Evolutionary conservation across 192 early-diverging fungal species (phyloP).

Genomic region (Umbelopsis ramanniana): DNA sequence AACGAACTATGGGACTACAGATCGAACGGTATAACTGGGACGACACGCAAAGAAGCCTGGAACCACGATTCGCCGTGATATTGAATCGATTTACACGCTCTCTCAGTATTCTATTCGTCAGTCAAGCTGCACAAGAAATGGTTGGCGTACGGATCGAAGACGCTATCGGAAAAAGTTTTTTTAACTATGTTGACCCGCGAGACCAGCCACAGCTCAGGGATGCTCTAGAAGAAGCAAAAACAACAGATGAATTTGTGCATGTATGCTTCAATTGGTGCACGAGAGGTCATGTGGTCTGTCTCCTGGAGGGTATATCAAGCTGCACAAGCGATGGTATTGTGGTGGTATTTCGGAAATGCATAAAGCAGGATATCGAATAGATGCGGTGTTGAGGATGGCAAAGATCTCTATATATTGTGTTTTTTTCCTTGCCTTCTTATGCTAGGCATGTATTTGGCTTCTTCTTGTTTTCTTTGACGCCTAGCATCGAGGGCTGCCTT

Average conservation of each 20-base stretch:
- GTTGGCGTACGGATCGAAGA: constrained; percentile 8
- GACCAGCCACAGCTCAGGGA: constrained; percentile 7
- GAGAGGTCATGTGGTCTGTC: constrained; percentile 16
- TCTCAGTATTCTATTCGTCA: constrained; percentile 10
- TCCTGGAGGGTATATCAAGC: constrained; percentile 11
- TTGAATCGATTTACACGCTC: constrained; percentile 7
- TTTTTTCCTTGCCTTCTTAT: background rate
- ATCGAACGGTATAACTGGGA: constrained; percentile 15
- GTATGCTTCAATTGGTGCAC: constrained; percentile 19
- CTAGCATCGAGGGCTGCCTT: too few relatives aligned
- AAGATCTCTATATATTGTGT: background rate
- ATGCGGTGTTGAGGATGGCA: background rate
- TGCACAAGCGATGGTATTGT: constrained; percentile 10
- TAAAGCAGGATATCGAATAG: background rate
- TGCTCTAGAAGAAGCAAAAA: constrained; percentile 4
- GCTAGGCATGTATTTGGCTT: background rate
- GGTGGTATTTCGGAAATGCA: constrained; percentile 9
- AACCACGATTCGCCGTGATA: constrained; percentile 15
- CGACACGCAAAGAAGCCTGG: background rate
- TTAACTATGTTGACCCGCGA: constrained; percentile 2
- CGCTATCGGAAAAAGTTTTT: constrained; percentile 5
- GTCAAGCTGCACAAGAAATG: constrained; percentile 7
- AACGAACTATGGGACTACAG: background rate
- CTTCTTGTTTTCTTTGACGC: too few relatives aligned
- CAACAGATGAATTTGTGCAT: constrained; percentile 7